Base-by-base conservation (phyloP, 2,329 filamentous ascomycete species). In the Fusarium proliferatum region DNA sequence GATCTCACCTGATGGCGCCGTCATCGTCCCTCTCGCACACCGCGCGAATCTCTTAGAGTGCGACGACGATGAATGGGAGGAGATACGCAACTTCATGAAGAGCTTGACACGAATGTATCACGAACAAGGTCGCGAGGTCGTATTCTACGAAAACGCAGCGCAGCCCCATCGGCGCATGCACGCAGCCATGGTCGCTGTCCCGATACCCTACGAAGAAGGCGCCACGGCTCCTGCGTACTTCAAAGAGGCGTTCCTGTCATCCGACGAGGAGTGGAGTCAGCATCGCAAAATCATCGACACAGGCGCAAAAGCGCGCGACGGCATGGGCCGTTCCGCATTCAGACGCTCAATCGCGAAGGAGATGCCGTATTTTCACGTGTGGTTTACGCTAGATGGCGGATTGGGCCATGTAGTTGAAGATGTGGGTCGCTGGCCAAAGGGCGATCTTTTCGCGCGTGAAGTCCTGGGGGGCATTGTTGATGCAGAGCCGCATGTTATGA, bases 11-110 rank as follows among this genome's bases (percentile, higher is more conserved):
- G 94, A 94, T 51, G 93, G 95, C 55, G 94, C 95, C 11, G 92
- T 96, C 64, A 96, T 99, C 70, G 94, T 95, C 6, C 96, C 96
- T 10, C 90, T 96, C 28, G 90, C 95, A 76, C 96, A 99, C 81
- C 92, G 92, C 59, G 91, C 88, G 30, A 99, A 98, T 81, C 89
- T 99, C 1, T 86, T 99, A n/a, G 96, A 98, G 82, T 99, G 96
- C 82, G 96, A 98, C 82, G 96, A 99, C 79, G 96, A 99, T 80
- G 96, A 99, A 81, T 99, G 97, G 97, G 96, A 99, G 80, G 96
- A 99, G 83, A 92, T 99, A 10, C 93, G 96, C 76, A 99, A 99
- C 82, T 99, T 99, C 80, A 98, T 98, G 96, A 99, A 99, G 85
- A 93, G 91, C 66, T 87, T 99, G 26, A 98, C 93, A 9, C 91